phyloP scores from a whole-genome alignment of 306 rosid genomes.

The Dalbergia cultrata region DNA sequence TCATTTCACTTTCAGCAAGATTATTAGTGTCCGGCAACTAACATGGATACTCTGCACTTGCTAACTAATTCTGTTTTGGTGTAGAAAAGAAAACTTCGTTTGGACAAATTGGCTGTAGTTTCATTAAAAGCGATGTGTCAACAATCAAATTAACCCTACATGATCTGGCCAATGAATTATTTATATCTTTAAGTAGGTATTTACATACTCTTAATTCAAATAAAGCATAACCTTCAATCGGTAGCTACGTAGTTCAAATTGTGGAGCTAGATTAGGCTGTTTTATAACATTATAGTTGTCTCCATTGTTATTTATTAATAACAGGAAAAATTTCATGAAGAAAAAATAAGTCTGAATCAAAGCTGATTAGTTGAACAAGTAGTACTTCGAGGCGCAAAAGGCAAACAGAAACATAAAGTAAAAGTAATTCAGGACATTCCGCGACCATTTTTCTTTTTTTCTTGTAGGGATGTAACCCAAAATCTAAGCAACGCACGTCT shows the following conservation, averaged over 20 bases:
- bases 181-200: background rate
- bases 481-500: conserved; percentile 27
- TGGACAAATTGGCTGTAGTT: background rate
- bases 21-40: background rate
- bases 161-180: background rate
- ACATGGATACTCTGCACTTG: background rate
- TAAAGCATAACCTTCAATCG: background rate
- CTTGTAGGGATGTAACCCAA: conserved; percentile 17
- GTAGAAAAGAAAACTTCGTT: conserved; percentile 13
- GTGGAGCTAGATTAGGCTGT: conserved; percentile 20
- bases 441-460: background rate
- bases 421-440: background rate
- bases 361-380: background rate
- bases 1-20: conserved; percentile 18
- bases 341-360: background rate
- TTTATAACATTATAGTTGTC: conserved; percentile 5
- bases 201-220: background rate
- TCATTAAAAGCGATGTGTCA: conserved; percentile 20
- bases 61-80: conserved; percentile 21
- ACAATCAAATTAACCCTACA: conserved; percentile 24
- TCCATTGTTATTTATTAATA: background rate
- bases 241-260: conserved; percentile 19
- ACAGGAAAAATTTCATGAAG: background rate
- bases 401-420: background rate
- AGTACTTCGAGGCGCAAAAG: background rate